Base-by-base conservation (phyloP, 495 filamentous ascomycete species). In the Endocarpon pusillum region DNA sequence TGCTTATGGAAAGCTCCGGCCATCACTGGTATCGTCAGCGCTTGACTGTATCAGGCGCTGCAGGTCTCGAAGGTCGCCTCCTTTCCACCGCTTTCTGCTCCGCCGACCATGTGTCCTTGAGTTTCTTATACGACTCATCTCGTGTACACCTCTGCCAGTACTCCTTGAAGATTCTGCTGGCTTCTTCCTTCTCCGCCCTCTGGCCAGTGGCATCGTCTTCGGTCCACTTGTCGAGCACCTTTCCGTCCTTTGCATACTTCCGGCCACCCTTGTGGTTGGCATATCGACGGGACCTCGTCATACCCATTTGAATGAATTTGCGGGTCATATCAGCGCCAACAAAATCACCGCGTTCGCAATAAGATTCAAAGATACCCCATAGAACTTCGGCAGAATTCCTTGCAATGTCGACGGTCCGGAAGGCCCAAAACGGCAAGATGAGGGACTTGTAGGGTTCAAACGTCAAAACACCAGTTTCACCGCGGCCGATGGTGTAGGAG, bases 111-210 rank as follows among this genome's bases (percentile, higher is more conserved):
- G 45, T 48, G 18, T 44, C 47, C 38, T 59, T 62, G 43, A 40
- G 36, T 47, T 22, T 42, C 33, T 35, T 17, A 54, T 67, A 66
- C 22, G 48, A 44, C 40, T 57, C 52, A 43, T 54, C 42, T 16
- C 20, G 41, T 36, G 46, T 58, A 42, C 55, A 62, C 36, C 41
- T 45, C 37, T 56, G 49, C 57, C 58, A 66, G 12, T 57, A 46
- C 43, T 43, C 50, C 32, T 44, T 46, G 34, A 61, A 63, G 15
- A 57, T 35, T 42, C 40, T 11, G 32, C 44, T 69, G 4, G 81
- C 78, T 20, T 84, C 81, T 19, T 72, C 73, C 4, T 84, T 65
- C 39, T 85, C 81, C 9, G 75, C 65, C 21, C 73, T 58, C 2
- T 73, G 75, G 51, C 69, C 77, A 8, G 70, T 71, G 64, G 60